Base-by-base conservation (phyloP, 306 rosid species). In the Lathyrus oleraceus region DNA sequence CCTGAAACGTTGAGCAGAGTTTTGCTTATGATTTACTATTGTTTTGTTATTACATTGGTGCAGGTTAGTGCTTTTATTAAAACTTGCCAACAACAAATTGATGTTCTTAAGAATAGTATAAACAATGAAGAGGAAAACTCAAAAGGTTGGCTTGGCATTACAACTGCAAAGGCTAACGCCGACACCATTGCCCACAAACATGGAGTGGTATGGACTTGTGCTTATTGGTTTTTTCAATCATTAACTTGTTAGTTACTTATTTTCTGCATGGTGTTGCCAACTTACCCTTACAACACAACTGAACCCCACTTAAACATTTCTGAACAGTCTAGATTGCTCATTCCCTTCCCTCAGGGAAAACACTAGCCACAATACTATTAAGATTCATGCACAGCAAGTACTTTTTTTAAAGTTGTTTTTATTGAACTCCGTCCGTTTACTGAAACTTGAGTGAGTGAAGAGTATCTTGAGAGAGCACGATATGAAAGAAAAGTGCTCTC, bases 161-260 rank as follows among this genome's bases (percentile, higher is more conserved):
- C 74, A 73, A 56, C 69, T 11, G 82, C 87, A 52, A 85, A 79
- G 80, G 74, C 95, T 61, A 94, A 89, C 74, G 96, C 83, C 1
- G 97, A 94, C 77, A 91, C 86, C 10, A 78, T 87, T 62, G 96
- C 97, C 27, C 97, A 94, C 91, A 94, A 94, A 82, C 99, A 94
- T 81, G 99, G 99, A 43, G 99, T 94, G 99, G 99, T 94, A 84
- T 44, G 95, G 63, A 67, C 62, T 21, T 30, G 39, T 61, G 28
- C 75, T 67, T 69, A n/a, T 48, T 54, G 28, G 28, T 45, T 20
- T 20, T 75, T 10, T 71, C 44, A 27, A 6, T 23, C 13, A 23
- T 54, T 12, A 74, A 28, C 6, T 57, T 52, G 15, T 40, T 70
- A 52, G 45, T 67, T 69, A 19, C 20, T 61, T 70, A 42, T 42